These are phyloP conservation scores for Sporothrix phasma DNA, from an alignment of 2,329 filamentous ascomycete genomes.

Conservation along the genomic window DNA sequence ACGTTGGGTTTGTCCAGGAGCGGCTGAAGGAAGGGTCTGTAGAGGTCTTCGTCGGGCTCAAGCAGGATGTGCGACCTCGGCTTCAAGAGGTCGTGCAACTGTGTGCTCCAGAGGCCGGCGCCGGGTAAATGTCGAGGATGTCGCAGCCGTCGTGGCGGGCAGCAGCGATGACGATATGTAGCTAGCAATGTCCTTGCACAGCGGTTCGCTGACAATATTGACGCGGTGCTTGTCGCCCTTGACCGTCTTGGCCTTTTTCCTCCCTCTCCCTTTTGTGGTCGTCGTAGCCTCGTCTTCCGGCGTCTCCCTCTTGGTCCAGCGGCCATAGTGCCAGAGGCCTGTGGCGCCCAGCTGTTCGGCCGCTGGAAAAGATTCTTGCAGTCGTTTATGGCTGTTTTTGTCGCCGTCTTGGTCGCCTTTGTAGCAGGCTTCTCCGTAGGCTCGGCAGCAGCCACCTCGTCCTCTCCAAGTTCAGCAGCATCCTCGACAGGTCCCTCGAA, in stretches of 20 bases:
- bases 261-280: neutral
- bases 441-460: too few relatives aligned
- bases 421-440: too few relatives aligned
- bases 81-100: slow-evolving; percentile 64
- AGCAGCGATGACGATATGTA: slow-evolving; percentile 58
- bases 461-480: too few relatives aligned
- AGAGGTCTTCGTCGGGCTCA: slow-evolving; percentile 55
- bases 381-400: too few relatives aligned
- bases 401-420: neutral
- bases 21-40: slow-evolving; percentile 49
- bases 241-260: slow-evolving; percentile 8
- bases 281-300: neutral
- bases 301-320: slow-evolving; percentile 8
- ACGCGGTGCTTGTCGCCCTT: slow-evolving; percentile 34
- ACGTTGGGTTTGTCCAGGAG: slow-evolving; percentile 42
- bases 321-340: slow-evolving; percentile 18
- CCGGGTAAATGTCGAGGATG: slow-evolving; percentile 78
- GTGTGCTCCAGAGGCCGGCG: slow-evolving; percentile 66
- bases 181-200: slow-evolving; percentile 56
- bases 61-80: slow-evolving; percentile 77
- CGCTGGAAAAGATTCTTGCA: slow-evolving; percentile 11
- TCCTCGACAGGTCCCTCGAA: too few relatives aligned
- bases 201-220: slow-evolving; percentile 41
- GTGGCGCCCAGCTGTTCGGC: slow-evolving; percentile 19
- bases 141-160: slow-evolving; percentile 67